Conservation (phyloP, 169 alveolate species). For the Eimeria sp. region DNA sequence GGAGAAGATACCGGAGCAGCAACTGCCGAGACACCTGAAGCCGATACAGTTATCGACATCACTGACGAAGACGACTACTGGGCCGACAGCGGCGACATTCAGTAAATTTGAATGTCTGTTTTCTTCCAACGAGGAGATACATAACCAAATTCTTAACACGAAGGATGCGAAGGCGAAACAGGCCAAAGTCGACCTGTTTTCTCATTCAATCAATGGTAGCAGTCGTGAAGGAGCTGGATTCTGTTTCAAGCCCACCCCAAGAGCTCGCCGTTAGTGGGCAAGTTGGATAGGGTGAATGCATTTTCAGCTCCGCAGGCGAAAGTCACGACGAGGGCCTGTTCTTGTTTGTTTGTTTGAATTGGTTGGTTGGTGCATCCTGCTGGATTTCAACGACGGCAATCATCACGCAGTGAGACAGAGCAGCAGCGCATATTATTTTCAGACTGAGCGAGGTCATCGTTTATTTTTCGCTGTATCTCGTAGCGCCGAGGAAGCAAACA, state of each 20-base stretch:
- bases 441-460: background rate
- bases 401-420: background rate
- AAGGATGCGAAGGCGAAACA: background rate
- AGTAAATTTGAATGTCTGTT: background rate
- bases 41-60: constrained; percentile 54
- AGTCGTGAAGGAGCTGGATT: background rate
- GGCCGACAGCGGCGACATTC: constrained; percentile 59
- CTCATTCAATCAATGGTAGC: background rate
- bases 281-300: background rate
- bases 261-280: background rate
- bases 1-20: constrained; percentile 39
- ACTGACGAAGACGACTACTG: constrained; percentile 50
- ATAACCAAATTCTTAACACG: background rate
- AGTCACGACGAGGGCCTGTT: constrained; percentile 7
- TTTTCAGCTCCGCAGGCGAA: background rate
- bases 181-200: background rate
- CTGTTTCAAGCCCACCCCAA: background rate
- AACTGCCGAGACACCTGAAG: constrained; percentile 47
- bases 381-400: background rate
- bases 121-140: background rate
- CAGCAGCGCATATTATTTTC: too few species aligned
- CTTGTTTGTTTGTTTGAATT: background rate
- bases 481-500: background rate
- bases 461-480: background rate
- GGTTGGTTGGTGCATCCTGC: background rate